These are phyloP conservation scores for Bonia amplexicaulis DNA, from an alignment of 176 grass and related monocot genomes.

Conservation along the genomic window DNA sequence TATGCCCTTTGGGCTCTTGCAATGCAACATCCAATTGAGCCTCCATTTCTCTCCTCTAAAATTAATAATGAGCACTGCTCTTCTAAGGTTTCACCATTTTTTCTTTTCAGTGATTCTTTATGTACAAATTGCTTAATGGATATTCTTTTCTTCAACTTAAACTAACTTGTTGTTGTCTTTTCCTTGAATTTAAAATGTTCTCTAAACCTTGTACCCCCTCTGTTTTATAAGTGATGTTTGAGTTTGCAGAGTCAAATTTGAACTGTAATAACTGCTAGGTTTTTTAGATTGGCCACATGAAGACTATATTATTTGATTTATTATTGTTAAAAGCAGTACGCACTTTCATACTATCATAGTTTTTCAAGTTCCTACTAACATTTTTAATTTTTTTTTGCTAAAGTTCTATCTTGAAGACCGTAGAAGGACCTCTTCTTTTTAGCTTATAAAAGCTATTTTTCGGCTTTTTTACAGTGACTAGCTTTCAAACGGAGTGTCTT, in stretches of 20 bases:
- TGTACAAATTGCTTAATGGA: not conserved
- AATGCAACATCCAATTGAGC: no score
- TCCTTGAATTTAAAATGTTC: not conserved
- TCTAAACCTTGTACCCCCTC: not conserved
- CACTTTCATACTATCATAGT: not conserved
- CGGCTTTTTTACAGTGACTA: no score
- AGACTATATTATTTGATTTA: not conserved
- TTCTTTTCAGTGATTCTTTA: not conserved
- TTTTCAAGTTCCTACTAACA: not conserved
- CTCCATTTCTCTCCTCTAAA: no score
- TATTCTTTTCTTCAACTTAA: conserved; percentile 7
- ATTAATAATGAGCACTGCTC: not conserved
- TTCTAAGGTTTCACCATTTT: conserved; percentile 1
- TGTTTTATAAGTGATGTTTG: not conserved
- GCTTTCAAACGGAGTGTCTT: no score
- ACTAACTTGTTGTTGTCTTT: not conserved
- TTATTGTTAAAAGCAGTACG: not conserved
- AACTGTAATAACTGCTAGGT: not conserved
- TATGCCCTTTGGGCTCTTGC: no score
- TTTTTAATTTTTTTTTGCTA: not conserved
- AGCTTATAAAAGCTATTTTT: no score
- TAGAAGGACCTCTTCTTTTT: no score
- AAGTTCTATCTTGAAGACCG: not conserved
- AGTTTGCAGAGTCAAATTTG: not conserved
- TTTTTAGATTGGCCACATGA: not conserved